A percentile compares a stretch with the other conserved stretches of the same genome.
phyloP scores from a whole-genome alignment of 139 green algal species.

The Ettlia oleoabundans region DNA sequence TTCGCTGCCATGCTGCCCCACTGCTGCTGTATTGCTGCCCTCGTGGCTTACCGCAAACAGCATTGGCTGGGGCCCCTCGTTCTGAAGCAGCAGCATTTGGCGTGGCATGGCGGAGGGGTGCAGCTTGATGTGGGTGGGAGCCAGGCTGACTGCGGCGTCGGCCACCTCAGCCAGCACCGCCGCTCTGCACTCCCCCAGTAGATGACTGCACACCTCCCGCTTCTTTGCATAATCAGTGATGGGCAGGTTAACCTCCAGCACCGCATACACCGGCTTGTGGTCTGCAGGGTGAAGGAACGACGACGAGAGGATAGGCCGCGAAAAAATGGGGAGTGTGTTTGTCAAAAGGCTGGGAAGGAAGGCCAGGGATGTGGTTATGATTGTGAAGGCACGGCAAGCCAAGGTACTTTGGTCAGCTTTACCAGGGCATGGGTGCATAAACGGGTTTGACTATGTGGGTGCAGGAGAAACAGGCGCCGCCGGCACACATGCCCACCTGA shows the following conservation, averaged over 20 bases:
- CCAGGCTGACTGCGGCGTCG: conserved; percentile 10
- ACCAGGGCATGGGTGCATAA: too few species aligned
- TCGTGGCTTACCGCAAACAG: conserved; percentile 15
- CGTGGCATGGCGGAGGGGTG: conserved; percentile 20
- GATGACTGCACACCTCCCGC: conserved; percentile 31
- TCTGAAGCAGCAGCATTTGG: conserved; percentile 37
- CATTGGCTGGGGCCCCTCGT: conserved; percentile 26
- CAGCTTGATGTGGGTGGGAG: conserved; percentile 17
- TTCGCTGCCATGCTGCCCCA: not conserved
- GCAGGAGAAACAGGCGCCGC: too few species aligned
- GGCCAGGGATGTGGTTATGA: too few species aligned
- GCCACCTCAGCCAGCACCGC: not conserved
- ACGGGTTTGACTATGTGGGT: too few species aligned
- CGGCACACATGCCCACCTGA: too few species aligned
- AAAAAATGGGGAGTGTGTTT: not conserved
- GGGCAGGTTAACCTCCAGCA: conserved; percentile 59
- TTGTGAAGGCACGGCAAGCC: too few species aligned
- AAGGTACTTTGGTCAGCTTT: too few species aligned
- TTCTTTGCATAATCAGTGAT: conserved; percentile 46
- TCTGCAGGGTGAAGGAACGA: conserved; percentile 54
- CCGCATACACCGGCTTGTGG: conserved; percentile 90
- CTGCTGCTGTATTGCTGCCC: not conserved
- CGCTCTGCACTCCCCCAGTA: conserved; percentile 35
- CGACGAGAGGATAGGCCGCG: not conserved
- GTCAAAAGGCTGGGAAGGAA: not conserved